These are phyloP conservation scores for Sparassis latifolia DNA, from an alignment of 1,284 basidiomycete species.

Conservation along the genomic window DNA sequence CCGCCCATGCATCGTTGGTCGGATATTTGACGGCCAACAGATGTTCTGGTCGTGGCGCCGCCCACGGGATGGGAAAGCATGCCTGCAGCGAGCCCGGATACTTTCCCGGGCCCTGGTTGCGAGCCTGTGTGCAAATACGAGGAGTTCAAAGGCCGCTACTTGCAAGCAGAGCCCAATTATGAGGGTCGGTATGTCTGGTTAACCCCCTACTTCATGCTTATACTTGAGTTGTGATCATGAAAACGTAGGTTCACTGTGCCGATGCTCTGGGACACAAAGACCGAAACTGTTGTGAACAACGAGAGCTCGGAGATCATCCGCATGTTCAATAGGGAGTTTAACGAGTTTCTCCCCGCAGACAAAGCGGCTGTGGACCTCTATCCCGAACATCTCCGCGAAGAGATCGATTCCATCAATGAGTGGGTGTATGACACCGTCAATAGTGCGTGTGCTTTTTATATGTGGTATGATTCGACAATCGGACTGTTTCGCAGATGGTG, in stretches of 20 bases:
- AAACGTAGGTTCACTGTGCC: slow-evolving; percentile 69
- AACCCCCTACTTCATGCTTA: too few relatives aligned
- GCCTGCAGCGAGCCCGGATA: slow-evolving; percentile 74
- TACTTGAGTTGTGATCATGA: too few relatives aligned
- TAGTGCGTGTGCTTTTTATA: slow-evolving; percentile 40
- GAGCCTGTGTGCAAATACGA: slow-evolving; percentile 68
- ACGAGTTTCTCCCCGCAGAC: slow-evolving; percentile 60
- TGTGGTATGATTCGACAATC: too few relatives aligned
- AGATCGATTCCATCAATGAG: slow-evolving; percentile 85
- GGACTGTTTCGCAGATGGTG: slow-evolving; percentile 48
- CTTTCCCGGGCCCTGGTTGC: slow-evolving; percentile 63
- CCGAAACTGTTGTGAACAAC: slow-evolving; percentile 89
- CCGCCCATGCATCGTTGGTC: neutral
- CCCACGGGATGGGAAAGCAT: slow-evolving; percentile 81
- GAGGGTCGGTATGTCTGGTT: slow-evolving; percentile 37
- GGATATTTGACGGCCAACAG: slow-evolving; percentile 30
- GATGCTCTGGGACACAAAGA: slow-evolving; percentile 91
- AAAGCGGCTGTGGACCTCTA: slow-evolving; percentile 39
- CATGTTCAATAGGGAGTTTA: slow-evolving; percentile 83
- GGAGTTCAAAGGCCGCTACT: slow-evolving; percentile 84
- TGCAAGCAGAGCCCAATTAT: slow-evolving; percentile 69
- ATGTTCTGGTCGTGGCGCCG: slow-evolving; percentile 86
- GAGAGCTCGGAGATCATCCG: slow-evolving; percentile 93
- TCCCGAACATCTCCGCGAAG: slow-evolving; percentile 22
- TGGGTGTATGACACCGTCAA: slow-evolving; percentile 86